Evolutionary conservation across 257 asterid genomes (phyloP).

Genomic region (Cruciata laevipes): DNA sequence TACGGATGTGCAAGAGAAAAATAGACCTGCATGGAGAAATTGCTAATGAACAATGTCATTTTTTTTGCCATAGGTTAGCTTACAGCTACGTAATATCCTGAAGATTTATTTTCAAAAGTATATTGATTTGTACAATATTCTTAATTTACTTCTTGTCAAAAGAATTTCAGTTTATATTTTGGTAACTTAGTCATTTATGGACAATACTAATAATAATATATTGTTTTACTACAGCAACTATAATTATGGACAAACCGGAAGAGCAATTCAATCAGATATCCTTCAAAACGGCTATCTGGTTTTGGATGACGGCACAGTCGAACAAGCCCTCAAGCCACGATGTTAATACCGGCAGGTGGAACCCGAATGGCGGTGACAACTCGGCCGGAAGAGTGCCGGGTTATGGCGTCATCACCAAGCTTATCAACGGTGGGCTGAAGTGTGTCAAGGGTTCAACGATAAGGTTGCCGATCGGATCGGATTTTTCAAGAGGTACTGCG

Average conservation of each 20-base stretch:
- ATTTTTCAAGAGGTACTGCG: constrained; percentile 22
- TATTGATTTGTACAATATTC: no score
- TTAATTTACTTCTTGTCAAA: no score
- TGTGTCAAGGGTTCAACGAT: constrained; percentile 18
- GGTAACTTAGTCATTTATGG: no score
- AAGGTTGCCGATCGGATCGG: constrained; percentile 22
- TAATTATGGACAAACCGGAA: constrained; percentile 26
- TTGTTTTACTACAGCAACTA: constrained; percentile 16
- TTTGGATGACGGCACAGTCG: constrained; percentile 31
- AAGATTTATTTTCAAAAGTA: no score
- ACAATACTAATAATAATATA: no score
- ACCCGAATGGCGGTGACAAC: constrained; percentile 20
- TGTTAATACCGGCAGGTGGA: constrained; percentile 26
- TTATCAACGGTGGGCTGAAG: constrained; percentile 31
- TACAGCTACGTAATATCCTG: no score
- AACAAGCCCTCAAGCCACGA: constrained; percentile 30
- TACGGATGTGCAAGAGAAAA: no score
- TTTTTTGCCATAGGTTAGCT: no score
- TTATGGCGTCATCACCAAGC: constrained; percentile 31
- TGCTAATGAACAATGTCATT: no score
- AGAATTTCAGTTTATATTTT: no score
- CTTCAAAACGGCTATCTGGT: constrained; percentile 35
- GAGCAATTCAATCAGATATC: constrained; percentile 26
- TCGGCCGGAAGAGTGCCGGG: constrained; percentile 21
- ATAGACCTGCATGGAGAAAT: no score